phyloP scores from a whole-genome alignment of 2,329 filamentous ascomycete species.

The Pestalotiopsis sp. region DNA sequence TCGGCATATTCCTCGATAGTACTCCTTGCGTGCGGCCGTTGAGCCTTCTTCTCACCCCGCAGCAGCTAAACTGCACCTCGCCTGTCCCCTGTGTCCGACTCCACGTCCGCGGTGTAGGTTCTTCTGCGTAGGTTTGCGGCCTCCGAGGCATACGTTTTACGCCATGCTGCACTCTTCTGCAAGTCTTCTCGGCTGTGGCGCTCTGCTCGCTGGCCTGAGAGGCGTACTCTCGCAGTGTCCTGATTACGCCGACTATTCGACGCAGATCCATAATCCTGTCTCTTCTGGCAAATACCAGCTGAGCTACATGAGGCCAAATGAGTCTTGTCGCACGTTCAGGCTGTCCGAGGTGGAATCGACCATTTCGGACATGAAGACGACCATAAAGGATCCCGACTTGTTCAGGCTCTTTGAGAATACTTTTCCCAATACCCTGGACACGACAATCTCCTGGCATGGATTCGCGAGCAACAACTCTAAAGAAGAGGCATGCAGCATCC shows the following conservation, averaged over 20 bases:
- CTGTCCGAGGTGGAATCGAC: slow-evolving; percentile 71
- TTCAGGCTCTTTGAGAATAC: slow-evolving; percentile 82
- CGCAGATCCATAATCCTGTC: slow-evolving; percentile 13
- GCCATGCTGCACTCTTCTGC: background rate
- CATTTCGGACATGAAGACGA: slow-evolving; percentile 49
- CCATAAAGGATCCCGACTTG: slow-evolving; percentile 61
- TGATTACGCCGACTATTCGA: slow-evolving; percentile 13
- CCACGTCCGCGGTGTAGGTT: background rate
- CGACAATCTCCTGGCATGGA: slow-evolving; percentile 77
- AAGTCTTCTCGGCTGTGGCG: background rate
- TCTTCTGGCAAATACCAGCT: slow-evolving; percentile 15
- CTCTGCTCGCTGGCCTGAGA: background rate
- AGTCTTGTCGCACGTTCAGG: slow-evolving; percentile 71
- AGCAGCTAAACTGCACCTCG: too few species aligned
- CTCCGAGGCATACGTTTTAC: background rate
- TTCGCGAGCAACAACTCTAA: slow-evolving; percentile 50
- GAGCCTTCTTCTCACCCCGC: background rate
- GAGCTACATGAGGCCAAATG: slow-evolving; percentile 13
- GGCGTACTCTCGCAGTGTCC: slow-evolving; percentile 11
- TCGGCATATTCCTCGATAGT: background rate
- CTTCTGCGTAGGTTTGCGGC: background rate
- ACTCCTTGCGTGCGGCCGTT: background rate
- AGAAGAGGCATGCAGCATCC: slow-evolving; percentile 28
- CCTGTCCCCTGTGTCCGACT: background rate
- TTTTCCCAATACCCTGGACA: slow-evolving; percentile 82